These are phyloP conservation scores for Candida coquimbonensis DNA, from an alignment of 805 yeast species.

Conservation along the genomic window DNA sequence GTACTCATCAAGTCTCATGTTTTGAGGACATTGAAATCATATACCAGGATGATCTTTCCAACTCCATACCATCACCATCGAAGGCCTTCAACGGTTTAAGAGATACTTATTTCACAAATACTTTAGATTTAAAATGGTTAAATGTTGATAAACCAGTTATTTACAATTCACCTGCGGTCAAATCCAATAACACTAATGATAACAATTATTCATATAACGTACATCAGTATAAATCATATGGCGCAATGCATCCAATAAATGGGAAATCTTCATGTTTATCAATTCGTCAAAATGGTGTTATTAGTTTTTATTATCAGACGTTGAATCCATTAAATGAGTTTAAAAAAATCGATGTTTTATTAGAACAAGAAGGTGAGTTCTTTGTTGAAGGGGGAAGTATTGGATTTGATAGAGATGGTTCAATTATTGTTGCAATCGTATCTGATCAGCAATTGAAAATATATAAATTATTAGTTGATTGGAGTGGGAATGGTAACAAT, in stretches of 20 bases:
- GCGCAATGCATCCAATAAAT: slow-evolving; percentile 60
- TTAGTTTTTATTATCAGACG: slow-evolving; percentile 51
- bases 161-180: slow-evolving; percentile 50
- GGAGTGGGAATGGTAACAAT: slow-evolving; percentile 27
- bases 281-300: slow-evolving; percentile 54
- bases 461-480: slow-evolving; percentile 39
- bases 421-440: slow-evolving; percentile 35
- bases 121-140: slow-evolving; percentile 61
- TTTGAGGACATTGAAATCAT: slow-evolving; percentile 23
- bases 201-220: slow-evolving; percentile 46
- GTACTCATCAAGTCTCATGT: slow-evolving; percentile 12
- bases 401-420: slow-evolving; percentile 44
- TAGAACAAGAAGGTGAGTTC: slow-evolving; percentile 25
- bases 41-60: slow-evolving; percentile 30
- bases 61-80: background rate
- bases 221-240: slow-evolving; percentile 50
- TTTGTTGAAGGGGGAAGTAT: slow-evolving; percentile 36
- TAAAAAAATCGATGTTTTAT: slow-evolving; percentile 27
- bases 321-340: slow-evolving; percentile 57
- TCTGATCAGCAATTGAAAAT: slow-evolving; percentile 34
- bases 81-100: background rate
- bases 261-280: slow-evolving; percentile 68
- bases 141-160: slow-evolving; percentile 62
- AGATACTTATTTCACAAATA: slow-evolving; percentile 21
- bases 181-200: slow-evolving; percentile 28